These are phyloP conservation scores for Zygoascus hellenicus DNA, from an alignment of 1,139 yeast species.

Conservation along the genomic window DNA sequence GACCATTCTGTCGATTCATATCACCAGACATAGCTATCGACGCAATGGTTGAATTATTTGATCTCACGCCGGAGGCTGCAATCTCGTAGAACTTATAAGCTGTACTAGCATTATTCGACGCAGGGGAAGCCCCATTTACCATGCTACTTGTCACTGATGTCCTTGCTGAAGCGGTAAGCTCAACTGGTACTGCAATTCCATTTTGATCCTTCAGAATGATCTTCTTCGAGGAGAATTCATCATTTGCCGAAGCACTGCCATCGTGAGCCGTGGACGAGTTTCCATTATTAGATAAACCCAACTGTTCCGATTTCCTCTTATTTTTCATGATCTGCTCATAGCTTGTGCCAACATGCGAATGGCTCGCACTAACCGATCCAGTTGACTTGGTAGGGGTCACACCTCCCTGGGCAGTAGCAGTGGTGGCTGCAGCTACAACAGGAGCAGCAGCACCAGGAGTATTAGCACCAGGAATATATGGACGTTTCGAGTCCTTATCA, in stretches of 20 bases:
- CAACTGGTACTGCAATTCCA: slow-evolving; percentile 4
- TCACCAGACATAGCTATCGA: slow-evolving; percentile 32
- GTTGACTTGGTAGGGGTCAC: background rate
- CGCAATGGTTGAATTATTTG: slow-evolving; percentile 51
- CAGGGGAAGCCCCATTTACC: slow-evolving; percentile 5
- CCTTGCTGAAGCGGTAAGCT: slow-evolving; percentile 1
- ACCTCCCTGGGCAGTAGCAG: background rate
- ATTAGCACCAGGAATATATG: background rate
- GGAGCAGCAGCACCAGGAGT: slow-evolving; percentile 4
- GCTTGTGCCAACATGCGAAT: too few relatives aligned
- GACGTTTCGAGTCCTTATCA: slow-evolving; percentile 18
- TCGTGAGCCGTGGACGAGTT: background rate
- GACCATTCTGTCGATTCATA: slow-evolving; percentile 48
- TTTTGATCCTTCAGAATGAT: slow-evolving; percentile 3
- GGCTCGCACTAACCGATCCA: slow-evolving; percentile 1
- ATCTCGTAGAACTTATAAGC: slow-evolving; percentile 47
- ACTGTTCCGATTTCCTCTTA: too few relatives aligned
- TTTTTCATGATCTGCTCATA: background rate
- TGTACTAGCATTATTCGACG: slow-evolving; percentile 17
- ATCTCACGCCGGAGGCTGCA: slow-evolving; percentile 66
- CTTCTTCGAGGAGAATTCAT: background rate
- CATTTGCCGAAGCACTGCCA: background rate
- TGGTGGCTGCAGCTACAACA: background rate
- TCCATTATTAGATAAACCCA: too few relatives aligned
- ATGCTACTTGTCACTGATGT: slow-evolving; percentile 7